Conservation (phyloP, 441 rosid species). For the Capsella rubella region DNA sequence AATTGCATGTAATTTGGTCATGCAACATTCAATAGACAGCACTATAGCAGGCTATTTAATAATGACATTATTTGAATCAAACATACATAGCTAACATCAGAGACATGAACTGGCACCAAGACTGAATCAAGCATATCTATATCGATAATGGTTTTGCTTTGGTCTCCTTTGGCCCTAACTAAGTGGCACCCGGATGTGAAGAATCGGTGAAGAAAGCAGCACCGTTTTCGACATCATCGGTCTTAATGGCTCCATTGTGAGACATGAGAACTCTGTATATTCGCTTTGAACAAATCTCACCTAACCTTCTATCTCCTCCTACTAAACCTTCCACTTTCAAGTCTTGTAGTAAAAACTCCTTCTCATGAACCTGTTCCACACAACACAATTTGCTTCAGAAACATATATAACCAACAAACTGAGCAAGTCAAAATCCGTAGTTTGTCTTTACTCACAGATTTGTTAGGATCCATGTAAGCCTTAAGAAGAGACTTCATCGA, state of each 20-base stretch:
- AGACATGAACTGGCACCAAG: too few relatives aligned
- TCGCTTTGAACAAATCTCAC: slow-evolving; percentile 89
- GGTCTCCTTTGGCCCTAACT: too few relatives aligned
- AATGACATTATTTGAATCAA: too few relatives aligned
- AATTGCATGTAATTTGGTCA: too few relatives aligned
- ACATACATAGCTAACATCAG: too few relatives aligned
- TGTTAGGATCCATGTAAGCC: slow-evolving; percentile 83
- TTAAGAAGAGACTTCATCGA: slow-evolving; percentile 93
- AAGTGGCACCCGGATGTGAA: too few relatives aligned
- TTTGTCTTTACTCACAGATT: slow-evolving; percentile 62
- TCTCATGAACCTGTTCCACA: slow-evolving; percentile 73
- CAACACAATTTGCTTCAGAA: background rate
- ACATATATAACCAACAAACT: background rate
- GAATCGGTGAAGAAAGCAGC: slow-evolving; percentile 63
- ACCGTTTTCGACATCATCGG: slow-evolving; percentile 90
- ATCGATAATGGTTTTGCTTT: too few relatives aligned
- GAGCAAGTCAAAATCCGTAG: background rate
- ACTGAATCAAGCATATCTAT: too few relatives aligned
- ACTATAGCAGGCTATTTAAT: too few relatives aligned
- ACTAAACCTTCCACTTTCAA: slow-evolving; percentile 72
- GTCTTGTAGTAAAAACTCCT: slow-evolving; percentile 86
- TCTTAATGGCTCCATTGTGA: slow-evolving; percentile 67
- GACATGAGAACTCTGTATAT: slow-evolving; percentile 91
- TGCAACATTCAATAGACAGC: too few relatives aligned
- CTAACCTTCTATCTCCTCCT: slow-evolving; percentile 75